Evolutionary conservation across 352 stramenopile genomes (phyloP), one percentile per base, ranked within the genome.

Genomic region (Globisporangium cederbergense): DNA sequence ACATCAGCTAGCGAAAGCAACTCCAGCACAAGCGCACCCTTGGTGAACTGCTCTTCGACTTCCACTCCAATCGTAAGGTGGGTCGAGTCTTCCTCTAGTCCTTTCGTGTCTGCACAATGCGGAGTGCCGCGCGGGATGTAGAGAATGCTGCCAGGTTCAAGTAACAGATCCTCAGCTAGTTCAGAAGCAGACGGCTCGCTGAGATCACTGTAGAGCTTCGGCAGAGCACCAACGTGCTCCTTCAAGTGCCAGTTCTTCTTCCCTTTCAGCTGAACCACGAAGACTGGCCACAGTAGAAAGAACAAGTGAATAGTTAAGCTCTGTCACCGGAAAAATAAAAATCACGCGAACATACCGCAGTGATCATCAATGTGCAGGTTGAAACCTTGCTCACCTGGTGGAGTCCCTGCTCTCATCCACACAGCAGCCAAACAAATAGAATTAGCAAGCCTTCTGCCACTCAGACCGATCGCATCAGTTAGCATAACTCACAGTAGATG

Each of bases 41-140:
- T 70, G 4, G 72, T 70, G 16, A 69, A 58, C 2, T 52, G 34
- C 22, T 49, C 32, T 11, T 78, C 72, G n/a, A 78, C 62, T 20
- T 78, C 72, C 7, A 78, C 58, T 45, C 72, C 69, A n/a, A 78
- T 65, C 2, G 72, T 78, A 22, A 78, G 22, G 46, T 78, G 72
- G 28, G 76, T 64, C n/a, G 72, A 76, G 53, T 67, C 65, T 13
- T 74, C 63, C 9, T 54, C 13, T 18, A 72, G 57, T 2, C 47
- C 65, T 18, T 52, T 63, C 10, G 72, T 78, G 47, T 76, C 60
- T 13, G 72, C 72, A 36, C 69, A 73, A 32, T 78, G 72, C 4
- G 72, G 65, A 10, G 64, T 72, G 1, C 72, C 72, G n/a, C 72
- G 72, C 1, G 72, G 72, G 2, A 78, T 55, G 42, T 78, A 78